A percentile compares a stretch with the other conserved stretches of the same genome.
Evolutionary conservation across 208 protist species (phyloP).

Genomic region (Porcisia deanei): DNA sequence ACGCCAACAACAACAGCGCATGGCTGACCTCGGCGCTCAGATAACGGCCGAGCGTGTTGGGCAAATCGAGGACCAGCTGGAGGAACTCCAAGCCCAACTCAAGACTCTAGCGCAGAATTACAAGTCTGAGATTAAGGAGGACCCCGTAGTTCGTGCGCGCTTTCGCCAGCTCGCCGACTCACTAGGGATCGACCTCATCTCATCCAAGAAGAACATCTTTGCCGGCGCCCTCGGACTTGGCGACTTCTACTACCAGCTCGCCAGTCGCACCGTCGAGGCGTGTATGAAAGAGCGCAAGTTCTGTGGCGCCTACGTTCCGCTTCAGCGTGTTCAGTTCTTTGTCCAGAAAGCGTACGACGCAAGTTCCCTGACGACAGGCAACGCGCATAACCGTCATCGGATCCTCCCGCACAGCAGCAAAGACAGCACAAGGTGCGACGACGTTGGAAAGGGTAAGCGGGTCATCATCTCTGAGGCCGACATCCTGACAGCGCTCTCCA

Average conservation of each 20-base stretch:
- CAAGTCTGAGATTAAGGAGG: conserved; percentile 73
- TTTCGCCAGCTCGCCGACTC: conserved; percentile 90
- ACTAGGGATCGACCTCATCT: conserved; percentile 85
- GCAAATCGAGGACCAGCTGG: conserved; percentile 78
- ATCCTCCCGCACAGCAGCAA: background rate
- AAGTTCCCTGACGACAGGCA: conserved; percentile 19
- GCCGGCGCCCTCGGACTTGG: conserved; percentile 73
- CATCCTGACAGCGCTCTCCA: conserved; percentile 68
- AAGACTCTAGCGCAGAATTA: conserved; percentile 59
- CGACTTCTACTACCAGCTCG: conserved; percentile 88
- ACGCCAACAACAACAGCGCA: conserved; percentile 71
- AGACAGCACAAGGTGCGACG: conserved; percentile 3
- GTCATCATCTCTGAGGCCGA: conserved; percentile 66
- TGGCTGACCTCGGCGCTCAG: conserved; percentile 82
- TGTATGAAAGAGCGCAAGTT: conserved; percentile 89
- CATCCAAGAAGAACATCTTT: conserved; percentile 88
- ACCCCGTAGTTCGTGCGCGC: conserved; percentile 80
- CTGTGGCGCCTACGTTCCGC: conserved; percentile 80
- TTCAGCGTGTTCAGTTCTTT: conserved; percentile 53
- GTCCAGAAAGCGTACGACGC: conserved; percentile 70
- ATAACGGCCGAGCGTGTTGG: conserved; percentile 84
- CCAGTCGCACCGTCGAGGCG: conserved; percentile 74
- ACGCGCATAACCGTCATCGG: conserved; percentile 6
- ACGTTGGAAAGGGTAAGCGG: conserved; percentile 13
- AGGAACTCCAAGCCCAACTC: conserved; percentile 71